Conservation (phyloP, 768 basidiomycete species). For the Cystobasidium tubakii region DNA sequence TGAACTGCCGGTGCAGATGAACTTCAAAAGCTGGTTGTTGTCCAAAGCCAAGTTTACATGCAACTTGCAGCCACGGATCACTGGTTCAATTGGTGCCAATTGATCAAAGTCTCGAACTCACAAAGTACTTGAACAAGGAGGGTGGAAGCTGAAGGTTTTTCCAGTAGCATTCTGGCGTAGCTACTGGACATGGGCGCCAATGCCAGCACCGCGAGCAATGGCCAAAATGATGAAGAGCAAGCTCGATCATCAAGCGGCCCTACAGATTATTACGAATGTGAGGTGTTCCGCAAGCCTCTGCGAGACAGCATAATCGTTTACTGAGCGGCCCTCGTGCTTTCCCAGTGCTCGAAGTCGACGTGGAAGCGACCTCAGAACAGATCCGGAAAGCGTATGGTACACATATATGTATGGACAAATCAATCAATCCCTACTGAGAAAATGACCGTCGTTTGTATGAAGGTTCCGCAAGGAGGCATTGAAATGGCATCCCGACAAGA, state of each 20-base stretch:
- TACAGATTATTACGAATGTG: constrained; percentile 9
- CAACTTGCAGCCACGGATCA: too few relatives aligned
- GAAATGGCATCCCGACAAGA: constrained; percentile 57
- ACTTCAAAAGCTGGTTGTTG: not conserved
- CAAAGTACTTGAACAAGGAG: not conserved
- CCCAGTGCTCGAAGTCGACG: constrained; percentile 40
- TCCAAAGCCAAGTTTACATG: too few relatives aligned
- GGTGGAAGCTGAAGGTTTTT: not conserved
- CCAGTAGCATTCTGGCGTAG: not conserved
- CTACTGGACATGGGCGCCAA: constrained; percentile 1
- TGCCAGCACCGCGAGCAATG: constrained; percentile 1
- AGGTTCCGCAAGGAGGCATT: constrained; percentile 45
- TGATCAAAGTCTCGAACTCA: not conserved
- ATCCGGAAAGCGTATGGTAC: constrained; percentile 45
- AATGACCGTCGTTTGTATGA: constrained; percentile 3
- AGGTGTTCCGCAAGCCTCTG: too few relatives aligned
- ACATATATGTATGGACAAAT: not conserved
- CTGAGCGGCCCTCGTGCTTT: too few relatives aligned
- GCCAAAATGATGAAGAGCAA: not conserved
- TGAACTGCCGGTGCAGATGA: not conserved
- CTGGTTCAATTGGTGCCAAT: not conserved
- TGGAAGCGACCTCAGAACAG: constrained; percentile 38
- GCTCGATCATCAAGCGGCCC: constrained; percentile 4
- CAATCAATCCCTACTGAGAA: not conserved
- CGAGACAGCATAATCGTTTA: too few relatives aligned